Evolutionary conservation across 495 filamentous ascomycete genomes (phyloP).

Genomic region (Penicillium flavigenum): DNA sequence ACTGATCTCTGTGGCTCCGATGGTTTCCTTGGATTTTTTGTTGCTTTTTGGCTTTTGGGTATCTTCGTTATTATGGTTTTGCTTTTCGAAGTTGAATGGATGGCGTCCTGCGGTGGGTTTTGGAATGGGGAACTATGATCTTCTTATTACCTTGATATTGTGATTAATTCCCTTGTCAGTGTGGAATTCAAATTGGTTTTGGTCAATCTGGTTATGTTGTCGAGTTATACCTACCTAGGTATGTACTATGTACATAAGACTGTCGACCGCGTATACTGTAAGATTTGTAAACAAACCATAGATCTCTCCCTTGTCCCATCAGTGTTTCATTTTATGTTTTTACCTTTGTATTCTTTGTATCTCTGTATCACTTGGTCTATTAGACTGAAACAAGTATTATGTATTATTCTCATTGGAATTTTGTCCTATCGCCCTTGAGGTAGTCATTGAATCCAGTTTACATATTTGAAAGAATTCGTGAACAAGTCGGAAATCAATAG

Average conservation of each 20-base stretch:
- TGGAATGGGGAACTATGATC: slow-evolving; percentile 34
- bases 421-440: not conserved
- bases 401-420: not conserved
- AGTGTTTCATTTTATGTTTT: not conserved
- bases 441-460: not conserved
- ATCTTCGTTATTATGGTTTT: slow-evolving; percentile 36
- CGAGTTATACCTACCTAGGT: not conserved
- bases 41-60: slow-evolving; percentile 37
- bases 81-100: slow-evolving; percentile 34
- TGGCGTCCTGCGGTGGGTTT: slow-evolving; percentile 48
- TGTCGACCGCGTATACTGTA: not conserved
- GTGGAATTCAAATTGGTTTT: slow-evolving; percentile 20
- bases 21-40: slow-evolving; percentile 25
- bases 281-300: slow-evolving; percentile 1
- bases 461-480: not conserved
- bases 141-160: slow-evolving; percentile 15
- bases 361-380: not conserved
- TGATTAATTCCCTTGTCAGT: slow-evolving; percentile 5
- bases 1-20: slow-evolving; percentile 28
- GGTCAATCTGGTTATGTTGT: not conserved
- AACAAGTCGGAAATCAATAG: not conserved
- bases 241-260: not conserved
- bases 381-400: not conserved
- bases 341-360: not conserved
- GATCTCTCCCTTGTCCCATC: not conserved